These are phyloP conservation scores for Acer saccharum DNA, from an alignment of 345 rosid species.

Conservation along the genomic window DNA sequence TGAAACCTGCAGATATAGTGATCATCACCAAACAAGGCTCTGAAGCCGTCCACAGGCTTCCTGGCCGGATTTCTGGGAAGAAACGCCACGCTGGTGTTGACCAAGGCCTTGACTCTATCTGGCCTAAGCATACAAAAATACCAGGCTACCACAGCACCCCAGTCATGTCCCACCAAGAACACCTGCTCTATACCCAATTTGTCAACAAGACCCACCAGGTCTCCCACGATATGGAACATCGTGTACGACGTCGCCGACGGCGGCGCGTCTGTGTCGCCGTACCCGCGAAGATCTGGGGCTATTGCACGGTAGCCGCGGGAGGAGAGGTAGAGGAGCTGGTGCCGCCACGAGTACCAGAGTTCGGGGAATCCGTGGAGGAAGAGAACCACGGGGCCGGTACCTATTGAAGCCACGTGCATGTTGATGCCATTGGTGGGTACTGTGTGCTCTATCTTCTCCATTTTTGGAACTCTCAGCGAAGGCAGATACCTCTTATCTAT, in stretches of 20 bases:
- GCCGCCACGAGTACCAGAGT: slow-evolving; percentile 82
- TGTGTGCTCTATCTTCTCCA: slow-evolving; percentile 73
- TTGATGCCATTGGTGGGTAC: slow-evolving; percentile 61
- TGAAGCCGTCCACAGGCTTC: slow-evolving; percentile 45
- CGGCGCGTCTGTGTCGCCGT: slow-evolving; percentile 68
- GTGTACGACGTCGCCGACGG: slow-evolving; percentile 44
- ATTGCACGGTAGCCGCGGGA: slow-evolving; percentile 60
- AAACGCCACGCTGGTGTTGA: slow-evolving; percentile 52
- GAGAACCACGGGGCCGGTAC: slow-evolving; percentile 58
- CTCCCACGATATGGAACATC: slow-evolving; percentile 52
- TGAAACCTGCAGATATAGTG: slow-evolving; percentile 77
- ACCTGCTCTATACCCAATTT: slow-evolving; percentile 43
- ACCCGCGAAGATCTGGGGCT: slow-evolving; percentile 84
- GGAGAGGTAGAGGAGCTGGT: slow-evolving; percentile 66
- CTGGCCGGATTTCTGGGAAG: slow-evolving; percentile 47
- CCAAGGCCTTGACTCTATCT: slow-evolving; percentile 71
- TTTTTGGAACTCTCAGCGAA: slow-evolving; percentile 6
- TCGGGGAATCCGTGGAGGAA: slow-evolving; percentile 79
- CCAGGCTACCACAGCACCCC: slow-evolving; percentile 82
- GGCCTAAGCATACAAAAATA: slow-evolving; percentile 58
- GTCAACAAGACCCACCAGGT: slow-evolving; percentile 52
- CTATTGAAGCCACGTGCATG: slow-evolving; percentile 66
- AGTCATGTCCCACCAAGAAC: slow-evolving; percentile 76
- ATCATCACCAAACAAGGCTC: slow-evolving; percentile 63
- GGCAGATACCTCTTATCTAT: no score